Base-by-base conservation (phyloP, 768 basidiomycete species). In the Saitozyma sp. region DNA sequence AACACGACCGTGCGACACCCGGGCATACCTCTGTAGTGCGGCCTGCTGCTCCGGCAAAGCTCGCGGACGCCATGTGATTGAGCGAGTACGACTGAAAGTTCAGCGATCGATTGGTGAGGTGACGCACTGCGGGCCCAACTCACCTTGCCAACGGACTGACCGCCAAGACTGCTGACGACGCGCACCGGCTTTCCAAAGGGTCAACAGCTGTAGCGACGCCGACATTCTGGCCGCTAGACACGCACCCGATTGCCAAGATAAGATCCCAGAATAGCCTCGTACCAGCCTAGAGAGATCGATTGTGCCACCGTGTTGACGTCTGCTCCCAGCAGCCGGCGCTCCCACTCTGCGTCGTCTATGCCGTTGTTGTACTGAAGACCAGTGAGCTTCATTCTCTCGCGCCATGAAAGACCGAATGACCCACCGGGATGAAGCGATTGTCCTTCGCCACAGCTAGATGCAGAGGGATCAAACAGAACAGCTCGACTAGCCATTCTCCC, bases 11-110 rank as follows among this genome's bases (percentile, higher is more conserved):
- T 37, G 52, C 10, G n/a, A 7, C 39, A 40, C 39, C 6, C 39
- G 37, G 13, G 42, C 53, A 11, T 19, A 54, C 53, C 53, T 54
- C 53, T 13, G 53, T 54, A 9, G 53, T 54, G 11, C 53, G 53
- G 14, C 53, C 53, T 40, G 53, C 53, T 39, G 53, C 53, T 29
- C 53, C 53, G 37, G 53, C 53, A 16, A 54, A 54, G 53, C 53
- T 54, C 3, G 53, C 42, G 19, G 13, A 40, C 37, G 53, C 53
- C 39, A 54, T 54, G 19, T 54, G 53, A 38, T 54, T 54, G 19
- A 54, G 53, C 53, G 42, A 40, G 39, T 54, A 54, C 13, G 53
- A 54, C 53, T 54, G 38, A 4, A n/a, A 9, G 11, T n/a, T 54
- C 53, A 54, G 53, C 53, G 37, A 50, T 50, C 8, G 9, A 37